These are phyloP conservation scores for Wickerhamiella musiphila DNA, from an alignment of 805 yeast genomes.

Conservation along the genomic window DNA sequence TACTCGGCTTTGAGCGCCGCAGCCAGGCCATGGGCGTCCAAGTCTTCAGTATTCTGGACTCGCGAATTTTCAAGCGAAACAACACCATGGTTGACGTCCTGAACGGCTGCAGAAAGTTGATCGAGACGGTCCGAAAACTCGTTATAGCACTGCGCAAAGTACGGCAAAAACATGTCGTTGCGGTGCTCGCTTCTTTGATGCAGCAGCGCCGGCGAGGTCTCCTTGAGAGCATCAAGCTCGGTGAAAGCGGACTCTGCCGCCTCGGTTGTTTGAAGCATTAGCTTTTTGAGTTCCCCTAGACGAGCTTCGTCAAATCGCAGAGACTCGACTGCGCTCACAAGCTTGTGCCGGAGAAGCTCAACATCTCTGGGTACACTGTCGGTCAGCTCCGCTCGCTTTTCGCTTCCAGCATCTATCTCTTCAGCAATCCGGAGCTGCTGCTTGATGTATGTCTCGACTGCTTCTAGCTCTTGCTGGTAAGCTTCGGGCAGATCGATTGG, in stretches of 20 bases:
- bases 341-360: slow-evolving; percentile 32
- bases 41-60: slow-evolving; percentile 7
- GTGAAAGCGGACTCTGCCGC: slow-evolving; percentile 20
- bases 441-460: slow-evolving; percentile 35
- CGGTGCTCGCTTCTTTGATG: slow-evolving; percentile 19
- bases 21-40: slow-evolving; percentile 17
- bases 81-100: slow-evolving; percentile 21
- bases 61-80: slow-evolving; percentile 21
- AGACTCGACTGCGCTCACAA: slow-evolving; percentile 35
- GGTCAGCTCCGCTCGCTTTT: slow-evolving; percentile 23
- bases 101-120: slow-evolving; percentile 18
- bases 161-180: slow-evolving; percentile 22
- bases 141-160: slow-evolving; percentile 15
- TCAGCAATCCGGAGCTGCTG: slow-evolving; percentile 36
- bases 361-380: slow-evolving; percentile 39
- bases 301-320: slow-evolving; percentile 29
- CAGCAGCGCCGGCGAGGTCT: slow-evolving; percentile 12
- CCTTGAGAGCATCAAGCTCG: slow-evolving; percentile 17
- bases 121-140: slow-evolving; percentile 21
- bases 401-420: slow-evolving; percentile 30
- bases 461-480: slow-evolving; percentile 37
- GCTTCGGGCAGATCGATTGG: slow-evolving; percentile 41
- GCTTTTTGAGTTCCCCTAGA: slow-evolving; percentile 16
- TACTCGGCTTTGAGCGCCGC: slow-evolving; percentile 36
- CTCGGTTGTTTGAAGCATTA: slow-evolving; percentile 12